Base-by-base conservation (phyloP, 2,329 filamentous ascomycete genomes). In the Coniochaeta hoffmannii region DNA sequence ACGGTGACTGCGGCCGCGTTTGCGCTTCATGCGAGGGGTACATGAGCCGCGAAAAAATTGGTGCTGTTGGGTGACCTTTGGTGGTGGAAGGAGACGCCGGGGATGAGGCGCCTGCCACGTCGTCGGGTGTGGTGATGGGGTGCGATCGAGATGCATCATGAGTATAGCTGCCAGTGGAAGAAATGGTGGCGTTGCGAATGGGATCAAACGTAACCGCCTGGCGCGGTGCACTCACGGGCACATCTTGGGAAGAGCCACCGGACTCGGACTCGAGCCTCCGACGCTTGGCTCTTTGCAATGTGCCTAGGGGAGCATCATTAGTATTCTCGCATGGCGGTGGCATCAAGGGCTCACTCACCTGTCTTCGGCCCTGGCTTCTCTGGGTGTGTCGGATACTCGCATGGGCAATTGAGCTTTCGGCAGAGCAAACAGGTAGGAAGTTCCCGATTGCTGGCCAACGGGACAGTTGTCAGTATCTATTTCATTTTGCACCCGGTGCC, bases 321-420 rank as follows among this genome's bases (percentile, higher is more conserved):
- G 17, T 5, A 30, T 31, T 51, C 54, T 31, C 28, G 3, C 34
- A 35, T 31, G 36, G 30, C 11, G 12, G 26, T 26, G 30, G 22
- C 26, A 14, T 2, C 10, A 11, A 24, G 31, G 24, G 7, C 17
- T 4, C 34, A 24, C 56, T 55, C 30, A 60, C 68, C 68, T 26
- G 61, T 60, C 56, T 68, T 68, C n/a, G 65, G 65, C 1, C 65
- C 65, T 1, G 65, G 65, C 53, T 65, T 67, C 51, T 59, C 51
- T 3, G 65, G 56, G 8, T 59, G 59, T 6, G 58, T 54, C 5
- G 65, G 65, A 54, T 68, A 68, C 28, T 59, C 57, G 57, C 65
- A 68, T 15, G 28, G 31, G 34, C 59, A 55, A 4, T 50, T 51
- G 19, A 61, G 55, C 46, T 65, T 60, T 17, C 55, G 52, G 56